A percentile compares a stretch with the other conserved stretches of the same genome.
Conservation (phyloP, 225 moss, liverwort and hornwort species). For the Asterella californica region DNA sequence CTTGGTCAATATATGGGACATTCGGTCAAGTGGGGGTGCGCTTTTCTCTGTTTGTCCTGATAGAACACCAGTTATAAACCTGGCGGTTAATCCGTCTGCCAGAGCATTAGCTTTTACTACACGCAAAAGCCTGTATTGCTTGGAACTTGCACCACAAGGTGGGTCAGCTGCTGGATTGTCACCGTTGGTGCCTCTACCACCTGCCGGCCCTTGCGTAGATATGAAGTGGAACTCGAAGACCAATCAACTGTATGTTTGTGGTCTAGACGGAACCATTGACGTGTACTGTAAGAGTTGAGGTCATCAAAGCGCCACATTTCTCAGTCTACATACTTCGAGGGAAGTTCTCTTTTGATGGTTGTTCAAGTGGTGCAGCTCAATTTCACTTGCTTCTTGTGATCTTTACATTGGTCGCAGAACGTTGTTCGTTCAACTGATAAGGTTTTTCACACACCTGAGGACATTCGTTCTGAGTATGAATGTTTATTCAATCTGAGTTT, state of each 20-base stretch:
- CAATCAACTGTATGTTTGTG: conserved; percentile 56
- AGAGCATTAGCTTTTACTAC: conserved; percentile 53
- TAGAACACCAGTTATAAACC: conserved; percentile 45
- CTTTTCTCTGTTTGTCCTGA: conserved; percentile 52
- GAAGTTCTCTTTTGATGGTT: neutral
- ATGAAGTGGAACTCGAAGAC: conserved; percentile 67
- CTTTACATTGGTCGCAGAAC: no score
- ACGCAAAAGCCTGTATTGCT: conserved; percentile 54
- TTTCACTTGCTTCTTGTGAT: neutral
- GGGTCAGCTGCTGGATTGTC: conserved; percentile 47
- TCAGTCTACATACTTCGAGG: neutral
- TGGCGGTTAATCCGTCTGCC: conserved; percentile 43
- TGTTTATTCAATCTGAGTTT: no score
- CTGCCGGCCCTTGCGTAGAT: conserved; percentile 61
- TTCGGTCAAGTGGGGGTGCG: conserved; percentile 40
- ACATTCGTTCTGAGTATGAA: no score
- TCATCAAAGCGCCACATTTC: neutral
- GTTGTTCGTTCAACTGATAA: no score
- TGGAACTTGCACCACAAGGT: conserved; percentile 52
- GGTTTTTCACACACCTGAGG: no score
- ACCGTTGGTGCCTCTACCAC: conserved; percentile 55
- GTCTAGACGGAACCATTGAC: conserved; percentile 57
- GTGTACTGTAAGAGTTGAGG: conserved; percentile 28
- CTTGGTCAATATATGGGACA: conserved; percentile 54
- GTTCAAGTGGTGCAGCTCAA: neutral